Base-by-base conservation (phyloP, 108 stramenopile genomes). In the Nitzschia putrida region DNA sequence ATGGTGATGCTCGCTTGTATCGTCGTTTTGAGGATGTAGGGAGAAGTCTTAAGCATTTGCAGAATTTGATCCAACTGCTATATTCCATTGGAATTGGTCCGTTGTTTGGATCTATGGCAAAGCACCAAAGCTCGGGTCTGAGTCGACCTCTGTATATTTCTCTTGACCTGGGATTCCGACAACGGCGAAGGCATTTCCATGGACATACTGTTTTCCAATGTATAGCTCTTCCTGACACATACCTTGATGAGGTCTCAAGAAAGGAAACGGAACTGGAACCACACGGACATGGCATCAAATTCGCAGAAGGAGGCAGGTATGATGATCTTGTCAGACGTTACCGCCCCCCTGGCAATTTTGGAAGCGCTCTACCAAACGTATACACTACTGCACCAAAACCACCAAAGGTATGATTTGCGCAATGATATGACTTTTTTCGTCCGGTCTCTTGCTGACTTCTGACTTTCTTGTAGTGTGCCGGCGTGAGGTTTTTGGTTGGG, bases 341-440 rank as follows among this genome's bases (percentile, higher is more conserved):
- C 66, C 77, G 88, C 8, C 92, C 92, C 18, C 92, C 92, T 45
- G 92, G 92, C 41, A 89, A 88, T 66, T 86, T 92, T 47, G 87
- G 83, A 8, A 72, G 64, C 39, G 70, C 84, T 9, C 43, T 80
- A 14, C 45, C 83, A 12, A 73, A 82, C 34, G 12, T 59, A 18
- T 90, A 85, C 61, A 85, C 87, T n/a, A 57, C 69, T 24, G 79
- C 88, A n/a, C 77, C 82, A 8, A 88, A 89, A 16, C 91, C 91
- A 10, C n/a, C n/a, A n/a, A n/a, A n/a, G n/a, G n/a, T n/a, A n/a
- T n/a, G n/a, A n/a, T n/a, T n/a, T n/a, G n/a, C n/a, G n/a, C n/a
- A n/a, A n/a, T n/a, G n/a, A n/a, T n/a, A n/a, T n/a, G n/a, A n/a
- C 7, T 3, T 55, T 12, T 41, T 4, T 39, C 4, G 29, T 42